Evolutionary conservation across 306 rosid species (phyloP).

Genomic region (Citrullus mucosospermus): DNA sequence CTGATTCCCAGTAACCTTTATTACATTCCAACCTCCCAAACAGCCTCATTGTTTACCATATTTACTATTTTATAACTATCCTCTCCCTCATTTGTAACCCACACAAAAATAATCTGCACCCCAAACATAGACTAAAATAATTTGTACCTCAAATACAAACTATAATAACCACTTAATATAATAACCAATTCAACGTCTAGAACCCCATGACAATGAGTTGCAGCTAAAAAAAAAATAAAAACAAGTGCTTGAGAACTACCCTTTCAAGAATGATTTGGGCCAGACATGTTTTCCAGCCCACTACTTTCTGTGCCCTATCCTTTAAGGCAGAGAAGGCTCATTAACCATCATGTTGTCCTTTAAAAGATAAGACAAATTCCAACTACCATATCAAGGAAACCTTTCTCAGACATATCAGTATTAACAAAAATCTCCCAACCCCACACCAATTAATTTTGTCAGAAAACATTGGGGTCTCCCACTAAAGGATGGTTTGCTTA

Average conservation of each 20-base stretch:
- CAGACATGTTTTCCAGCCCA: constrained; percentile 19
- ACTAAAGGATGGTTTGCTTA: neutral
- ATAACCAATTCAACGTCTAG: too few relatives aligned
- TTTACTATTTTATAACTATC: too few relatives aligned
- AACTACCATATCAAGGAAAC: constrained; percentile 16
- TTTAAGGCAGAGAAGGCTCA: constrained; percentile 17
- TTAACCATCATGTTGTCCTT: constrained; percentile 28
- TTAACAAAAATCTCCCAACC: constrained; percentile 10
- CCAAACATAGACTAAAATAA: too few relatives aligned
- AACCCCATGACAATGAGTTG: neutral
- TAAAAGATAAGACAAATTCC: constrained; percentile 27
- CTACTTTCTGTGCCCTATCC: constrained; percentile 26
- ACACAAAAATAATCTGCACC: too few relatives aligned
- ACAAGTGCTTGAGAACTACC: neutral
- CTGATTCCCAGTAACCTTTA: too few relatives aligned
- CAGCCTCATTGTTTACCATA: too few relatives aligned
- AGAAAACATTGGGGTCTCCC: constrained; percentile 9
- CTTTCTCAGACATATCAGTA: constrained; percentile 6
- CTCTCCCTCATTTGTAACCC: too few relatives aligned
- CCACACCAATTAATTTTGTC: constrained; percentile 13
- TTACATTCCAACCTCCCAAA: too few relatives aligned
- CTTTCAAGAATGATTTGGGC: constrained; percentile 17
- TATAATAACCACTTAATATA: too few relatives aligned
- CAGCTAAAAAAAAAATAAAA: constrained; percentile 14
- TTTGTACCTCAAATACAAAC: too few relatives aligned